These are phyloP conservation scores for Fraxinus albicans DNA, from an alignment of 305 asterid genomes.

Conservation along the genomic window DNA sequence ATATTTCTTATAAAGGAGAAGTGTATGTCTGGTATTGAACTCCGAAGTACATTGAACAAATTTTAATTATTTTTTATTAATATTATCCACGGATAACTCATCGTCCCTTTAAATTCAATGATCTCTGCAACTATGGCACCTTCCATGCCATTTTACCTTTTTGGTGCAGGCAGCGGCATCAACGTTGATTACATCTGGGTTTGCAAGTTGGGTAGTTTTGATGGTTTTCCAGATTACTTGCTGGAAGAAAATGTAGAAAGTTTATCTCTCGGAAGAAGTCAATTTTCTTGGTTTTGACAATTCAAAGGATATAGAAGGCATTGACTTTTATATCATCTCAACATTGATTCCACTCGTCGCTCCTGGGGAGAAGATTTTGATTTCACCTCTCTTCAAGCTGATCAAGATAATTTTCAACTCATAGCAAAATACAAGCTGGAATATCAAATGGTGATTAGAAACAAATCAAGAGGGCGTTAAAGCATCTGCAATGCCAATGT, in stretches of 20 bases:
- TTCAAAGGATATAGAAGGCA: neutral
- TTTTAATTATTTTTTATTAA: neutral
- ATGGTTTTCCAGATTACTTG: neutral
- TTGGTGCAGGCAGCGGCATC: neutral
- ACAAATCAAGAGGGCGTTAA: neutral
- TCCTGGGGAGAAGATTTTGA: no score
- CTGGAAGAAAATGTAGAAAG: neutral
- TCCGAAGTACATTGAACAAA: neutral
- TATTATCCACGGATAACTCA: neutral
- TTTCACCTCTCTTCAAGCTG: no score
- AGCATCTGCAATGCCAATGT: neutral
- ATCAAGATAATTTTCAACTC: no score
- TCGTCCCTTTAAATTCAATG: neutral
- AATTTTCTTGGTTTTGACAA: neutral
- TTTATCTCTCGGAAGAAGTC: neutral
- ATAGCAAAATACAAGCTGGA: no score
- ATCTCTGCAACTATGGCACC: neutral
- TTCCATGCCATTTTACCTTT: neutral
- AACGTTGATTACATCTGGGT: neutral
- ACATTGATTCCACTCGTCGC: neutral
- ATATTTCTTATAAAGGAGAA: neutral
- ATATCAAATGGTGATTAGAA: neutral
- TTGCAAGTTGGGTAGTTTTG: neutral
- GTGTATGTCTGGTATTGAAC: neutral
- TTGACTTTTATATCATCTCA: no score